A percentile compares a stretch with the other conserved stretches of the same genome.
These are phyloP conservation scores for Diddensiella caesifluorescens DNA, from an alignment of 805 yeast species.

Conservation along the genomic window DNA sequence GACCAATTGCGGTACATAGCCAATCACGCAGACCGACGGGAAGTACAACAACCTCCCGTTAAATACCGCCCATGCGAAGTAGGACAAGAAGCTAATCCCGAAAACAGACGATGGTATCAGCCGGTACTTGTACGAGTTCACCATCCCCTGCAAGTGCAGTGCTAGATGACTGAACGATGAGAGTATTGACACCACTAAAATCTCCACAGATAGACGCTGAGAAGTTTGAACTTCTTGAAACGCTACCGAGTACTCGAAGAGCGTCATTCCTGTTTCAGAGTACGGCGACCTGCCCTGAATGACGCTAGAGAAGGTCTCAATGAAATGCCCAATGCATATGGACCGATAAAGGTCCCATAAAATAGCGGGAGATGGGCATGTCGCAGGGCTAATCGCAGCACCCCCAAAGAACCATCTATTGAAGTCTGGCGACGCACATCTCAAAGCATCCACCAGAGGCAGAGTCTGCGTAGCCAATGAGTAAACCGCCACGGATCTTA, in stretches of 20 bases:
- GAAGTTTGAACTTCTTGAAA: conserved; percentile 63
- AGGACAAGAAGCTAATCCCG: conserved; percentile 49
- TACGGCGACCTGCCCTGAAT: conserved; percentile 52
- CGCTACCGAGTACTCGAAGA: conserved; percentile 71
- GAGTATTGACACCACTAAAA: conserved; percentile 47
- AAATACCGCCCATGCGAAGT: conserved; percentile 39
- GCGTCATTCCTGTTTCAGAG: conserved; percentile 62
- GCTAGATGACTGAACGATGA: conserved; percentile 54
- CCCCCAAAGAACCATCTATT: not conserved
- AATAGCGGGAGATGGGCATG: conserved; percentile 44
- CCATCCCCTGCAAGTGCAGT: conserved; percentile 58
- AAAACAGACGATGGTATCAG: conserved; percentile 58
- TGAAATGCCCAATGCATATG: conserved; percentile 55
- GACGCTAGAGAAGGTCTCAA: conserved; percentile 60
- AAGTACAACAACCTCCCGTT: conserved; percentile 42
- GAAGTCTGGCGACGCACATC: conserved; percentile 24
- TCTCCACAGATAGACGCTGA: conserved; percentile 48
- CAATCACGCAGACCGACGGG: conserved; percentile 52
- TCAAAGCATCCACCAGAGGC: conserved; percentile 35
- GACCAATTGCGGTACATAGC: conserved; percentile 63
- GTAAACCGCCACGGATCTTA: conserved; percentile 38
- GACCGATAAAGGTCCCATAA: conserved; percentile 56
- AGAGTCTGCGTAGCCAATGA: conserved; percentile 33
- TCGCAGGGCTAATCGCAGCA: conserved; percentile 7
- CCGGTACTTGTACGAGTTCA: conserved; percentile 49